A percentile compares a stretch with the other conserved stretches of the same genome.
Evolutionary conservation across 768 basidiomycete species (phyloP).

Genomic region (Mycena amicta): DNA sequence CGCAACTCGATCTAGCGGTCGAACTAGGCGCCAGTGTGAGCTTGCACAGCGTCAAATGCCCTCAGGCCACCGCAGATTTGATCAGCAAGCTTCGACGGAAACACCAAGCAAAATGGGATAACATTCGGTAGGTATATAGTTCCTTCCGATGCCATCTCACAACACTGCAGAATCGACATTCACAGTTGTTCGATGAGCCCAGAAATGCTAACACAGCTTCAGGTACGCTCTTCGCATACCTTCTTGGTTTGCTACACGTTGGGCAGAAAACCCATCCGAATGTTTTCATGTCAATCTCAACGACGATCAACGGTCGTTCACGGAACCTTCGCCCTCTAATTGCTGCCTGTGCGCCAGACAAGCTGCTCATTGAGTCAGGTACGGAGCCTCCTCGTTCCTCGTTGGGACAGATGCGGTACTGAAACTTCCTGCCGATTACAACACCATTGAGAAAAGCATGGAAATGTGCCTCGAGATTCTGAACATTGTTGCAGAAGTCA

Average conservation of each 20-base stretch:
- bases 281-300: constrained; percentile 86
- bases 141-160: neutral
- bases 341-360: constrained; percentile 56
- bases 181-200: constrained; percentile 88
- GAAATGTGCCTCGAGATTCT: constrained; percentile 79
- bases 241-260: neutral
- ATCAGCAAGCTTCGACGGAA: constrained; percentile 60
- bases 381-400: no score
- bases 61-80: constrained; percentile 67
- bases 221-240: constrained; percentile 50
- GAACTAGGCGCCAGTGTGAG: constrained; percentile 79
- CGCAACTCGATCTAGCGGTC: constrained; percentile 85
- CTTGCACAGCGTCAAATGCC: constrained; percentile 84
- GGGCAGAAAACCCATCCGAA: constrained; percentile 72
- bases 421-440: no score
- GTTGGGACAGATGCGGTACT: no score
- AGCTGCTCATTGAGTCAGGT: constrained; percentile 88
- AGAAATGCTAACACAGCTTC: constrained; percentile 72
- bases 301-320: constrained; percentile 78
- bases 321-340: constrained; percentile 66
- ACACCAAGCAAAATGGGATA: constrained; percentile 58
- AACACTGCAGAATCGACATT: constrained; percentile 66
- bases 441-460: constrained; percentile 62
- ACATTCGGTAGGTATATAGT: constrained; percentile 37
- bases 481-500: constrained; percentile 68